Evolutionary conservation across 2,329 filamentous ascomycete species (phyloP).

Genomic region (Fusarium oligoseptatum): DNA sequence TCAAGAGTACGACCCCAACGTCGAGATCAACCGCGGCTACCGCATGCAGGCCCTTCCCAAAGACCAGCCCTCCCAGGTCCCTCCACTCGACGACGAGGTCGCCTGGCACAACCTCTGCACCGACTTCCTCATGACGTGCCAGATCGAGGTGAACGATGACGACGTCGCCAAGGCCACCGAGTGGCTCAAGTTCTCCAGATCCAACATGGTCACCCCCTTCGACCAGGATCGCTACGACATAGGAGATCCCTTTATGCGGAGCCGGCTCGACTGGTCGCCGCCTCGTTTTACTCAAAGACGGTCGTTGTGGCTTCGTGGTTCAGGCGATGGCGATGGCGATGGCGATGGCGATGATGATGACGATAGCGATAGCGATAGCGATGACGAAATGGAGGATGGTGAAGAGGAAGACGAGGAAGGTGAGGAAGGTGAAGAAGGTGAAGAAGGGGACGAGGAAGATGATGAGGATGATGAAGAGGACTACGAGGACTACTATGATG

Average conservation of each 20-base stretch:
- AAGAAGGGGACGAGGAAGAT: constrained; percentile 1
- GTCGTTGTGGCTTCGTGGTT: background rate
- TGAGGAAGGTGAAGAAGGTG: constrained; percentile 16
- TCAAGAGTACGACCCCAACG: constrained; percentile 31
- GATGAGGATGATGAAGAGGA: background rate
- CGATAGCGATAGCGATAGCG: background rate
- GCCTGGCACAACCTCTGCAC: constrained; percentile 20
- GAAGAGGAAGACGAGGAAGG: constrained; percentile 1
- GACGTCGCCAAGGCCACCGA: background rate
- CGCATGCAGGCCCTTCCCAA: constrained; percentile 25
- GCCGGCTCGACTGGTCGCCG: background rate
- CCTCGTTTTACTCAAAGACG: background rate
- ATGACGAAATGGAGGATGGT: constrained; percentile 15
- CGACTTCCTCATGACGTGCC: constrained; percentile 12
- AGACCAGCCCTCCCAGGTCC: background rate
- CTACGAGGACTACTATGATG: background rate
- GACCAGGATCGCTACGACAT: background rate
- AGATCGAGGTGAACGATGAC: constrained; percentile 8
- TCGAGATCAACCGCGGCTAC: constrained; percentile 35
- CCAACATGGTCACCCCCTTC: background rate
- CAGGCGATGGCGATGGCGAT: no score
- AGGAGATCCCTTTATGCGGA: constrained; percentile 8
- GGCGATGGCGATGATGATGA: no score
- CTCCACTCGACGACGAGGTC: constrained; percentile 2
- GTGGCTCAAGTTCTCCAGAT: constrained; percentile 4